Base-by-base conservation (phyloP, 139 green algal species). In the Tetradesmus obliquus region DNA sequence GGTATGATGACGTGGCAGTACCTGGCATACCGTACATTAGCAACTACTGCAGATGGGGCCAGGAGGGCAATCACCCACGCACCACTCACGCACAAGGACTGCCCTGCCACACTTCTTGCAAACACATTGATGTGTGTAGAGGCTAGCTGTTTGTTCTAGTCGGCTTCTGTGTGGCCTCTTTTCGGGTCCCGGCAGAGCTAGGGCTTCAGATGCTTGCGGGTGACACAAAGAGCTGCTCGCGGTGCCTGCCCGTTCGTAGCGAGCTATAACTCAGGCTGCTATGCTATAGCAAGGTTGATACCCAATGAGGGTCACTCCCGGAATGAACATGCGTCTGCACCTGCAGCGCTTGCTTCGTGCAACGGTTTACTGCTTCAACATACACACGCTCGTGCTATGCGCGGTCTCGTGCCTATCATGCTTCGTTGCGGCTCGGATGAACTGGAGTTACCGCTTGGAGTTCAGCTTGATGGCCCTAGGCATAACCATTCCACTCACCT, bases 321-420 rank as follows among this genome's bases (percentile, higher is more conserved):
- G 13, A 5, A 76, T 76, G 66, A 76, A 76, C 66, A n/a, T 76
- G 66, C 66, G 66, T 24, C 66, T 76, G 17, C 66, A 76, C 66
- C 17, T 57, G 17, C 13, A 72, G 55, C 82, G 82, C 19, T 6
- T 87, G 19, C 22, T 87, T n/a, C 53, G 54, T 15, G 82, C 82
- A 19, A 87, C 82, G 1, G 82, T 87, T 19, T 87, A 87, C 82
- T 87, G 82, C 82, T 88, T 88, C 15, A 80, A 94, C 74, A 86
- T 91, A 12, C 55, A 87, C 10, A 93, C 93, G 5, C 90, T 97
- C 19, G 57, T 94, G 3, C 91, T 97, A 5, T 76, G 55, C 22
- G 82, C 54, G 5, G 2, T 88, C 13, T 24, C 54, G 8, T 88
- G 82, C 82, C 8, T 53, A 2, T 55, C 19, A n/a, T 24, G 45